Percentiles rank a stretch among this genome's conserved stretches.
phyloP scores from a whole-genome alignment of 75 land plant genomes.

The Cryptomeria japonica region DNA sequence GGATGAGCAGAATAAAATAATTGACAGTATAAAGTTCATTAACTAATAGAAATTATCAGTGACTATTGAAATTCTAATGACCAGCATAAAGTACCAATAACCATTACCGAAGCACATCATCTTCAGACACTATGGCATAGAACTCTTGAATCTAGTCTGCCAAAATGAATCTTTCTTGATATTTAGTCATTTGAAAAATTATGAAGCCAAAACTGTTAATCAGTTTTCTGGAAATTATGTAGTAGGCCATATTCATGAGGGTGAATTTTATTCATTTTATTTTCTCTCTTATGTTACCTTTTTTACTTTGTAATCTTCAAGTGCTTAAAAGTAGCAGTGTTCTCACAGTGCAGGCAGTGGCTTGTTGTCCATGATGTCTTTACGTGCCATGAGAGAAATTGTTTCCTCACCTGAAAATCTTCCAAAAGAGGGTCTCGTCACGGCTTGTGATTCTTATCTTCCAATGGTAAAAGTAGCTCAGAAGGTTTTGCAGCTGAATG shows the following conservation, averaged over 20 bases:
- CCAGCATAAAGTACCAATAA: not conserved
- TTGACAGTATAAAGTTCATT: not conserved
- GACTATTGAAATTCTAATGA: not conserved
- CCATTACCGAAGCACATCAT: not conserved
- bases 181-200: not conserved
- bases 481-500: constrained; percentile 66
- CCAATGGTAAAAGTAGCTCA: constrained; percentile 75
- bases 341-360: constrained; percentile 78
- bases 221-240: not conserved
- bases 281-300: not conserved
- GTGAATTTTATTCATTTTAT: constrained; percentile 15
- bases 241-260: not conserved
- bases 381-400: constrained; percentile 47
- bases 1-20: not conserved
- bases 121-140: not conserved
- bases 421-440: constrained; percentile 31
- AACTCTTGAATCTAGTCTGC: not conserved
- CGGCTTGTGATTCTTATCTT: constrained; percentile 83
- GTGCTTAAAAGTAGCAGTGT: constrained; percentile 1
- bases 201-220: not conserved
- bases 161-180: not conserved
- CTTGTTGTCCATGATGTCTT: constrained; percentile 84
- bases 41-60: not conserved
- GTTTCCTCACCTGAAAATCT: not conserved
- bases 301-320: not conserved